Conservation (phyloP, 768 basidiomycete genomes). For the Agaricus subrufescens region DNA sequence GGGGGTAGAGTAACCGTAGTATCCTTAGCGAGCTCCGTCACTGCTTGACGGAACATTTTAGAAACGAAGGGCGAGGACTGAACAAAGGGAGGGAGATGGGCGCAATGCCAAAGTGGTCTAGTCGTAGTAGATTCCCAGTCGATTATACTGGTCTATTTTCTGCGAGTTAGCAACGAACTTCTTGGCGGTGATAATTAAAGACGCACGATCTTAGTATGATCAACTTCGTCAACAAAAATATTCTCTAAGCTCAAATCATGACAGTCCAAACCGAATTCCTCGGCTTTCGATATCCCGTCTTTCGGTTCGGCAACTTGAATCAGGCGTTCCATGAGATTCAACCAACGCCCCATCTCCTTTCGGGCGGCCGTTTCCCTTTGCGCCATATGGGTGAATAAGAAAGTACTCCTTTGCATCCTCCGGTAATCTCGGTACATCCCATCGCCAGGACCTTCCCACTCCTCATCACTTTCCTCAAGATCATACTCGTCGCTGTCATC, state of each 20-base stretch:
- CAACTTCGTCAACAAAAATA: constrained; percentile 70
- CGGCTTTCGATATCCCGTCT: constrained; percentile 26
- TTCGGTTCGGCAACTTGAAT: constrained; percentile 25
- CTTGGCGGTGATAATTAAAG: constrained; percentile 5
- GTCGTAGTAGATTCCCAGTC: constrained; percentile 93
- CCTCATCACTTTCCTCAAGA: constrained; percentile 74
- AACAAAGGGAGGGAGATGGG: constrained; percentile 77
- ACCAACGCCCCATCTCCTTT: constrained; percentile 71
- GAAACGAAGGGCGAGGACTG: constrained; percentile 74
- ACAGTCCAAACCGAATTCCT: constrained; percentile 77
- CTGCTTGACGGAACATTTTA: constrained; percentile 63
- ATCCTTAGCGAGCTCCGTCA: constrained; percentile 42
- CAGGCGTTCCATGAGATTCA: constrained; percentile 60
- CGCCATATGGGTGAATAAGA: constrained; percentile 66
- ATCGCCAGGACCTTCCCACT: constrained; percentile 76
- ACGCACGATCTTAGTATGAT: constrained; percentile 69
- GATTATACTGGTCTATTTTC: constrained; percentile 73
- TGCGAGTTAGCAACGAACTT: not conserved
- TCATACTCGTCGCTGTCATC: constrained; percentile 81
- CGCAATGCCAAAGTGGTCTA: constrained; percentile 79
- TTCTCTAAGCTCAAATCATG: constrained; percentile 86
- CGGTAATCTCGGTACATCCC: constrained; percentile 81
- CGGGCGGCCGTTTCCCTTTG: constrained; percentile 58
- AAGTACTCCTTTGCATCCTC: constrained; percentile 74
- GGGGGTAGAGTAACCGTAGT: constrained; percentile 16